Conservation (phyloP, 176 grass and related monocot species). For the Aegilops bicornis region DNA sequence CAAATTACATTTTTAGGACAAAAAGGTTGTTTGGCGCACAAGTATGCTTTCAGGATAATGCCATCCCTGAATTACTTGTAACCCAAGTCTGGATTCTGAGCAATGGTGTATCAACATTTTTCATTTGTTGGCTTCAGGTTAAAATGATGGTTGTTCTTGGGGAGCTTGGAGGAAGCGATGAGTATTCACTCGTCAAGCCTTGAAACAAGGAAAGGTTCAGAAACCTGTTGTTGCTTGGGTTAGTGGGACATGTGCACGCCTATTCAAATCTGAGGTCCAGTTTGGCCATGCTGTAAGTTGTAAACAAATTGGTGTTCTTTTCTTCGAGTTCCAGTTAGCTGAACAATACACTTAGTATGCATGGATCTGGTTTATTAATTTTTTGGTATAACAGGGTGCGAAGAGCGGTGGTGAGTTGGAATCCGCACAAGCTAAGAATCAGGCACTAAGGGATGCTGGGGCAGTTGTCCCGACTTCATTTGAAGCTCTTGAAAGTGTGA, state of each 20-base stretch:
- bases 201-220: constrained; percentile 95
- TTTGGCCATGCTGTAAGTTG: constrained; percentile 96
- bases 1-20: neutral
- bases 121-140: constrained; percentile 57
- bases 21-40: constrained; percentile 1
- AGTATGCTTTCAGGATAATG: constrained; percentile 1
- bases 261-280: constrained; percentile 99
- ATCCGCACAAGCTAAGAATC: constrained; percentile 96
- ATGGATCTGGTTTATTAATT: constrained; percentile 23
- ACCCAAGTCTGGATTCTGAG: neutral
- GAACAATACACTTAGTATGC: constrained; percentile 6
- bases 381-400: constrained; percentile 63
- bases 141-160: constrained; percentile 99
- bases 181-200: constrained; percentile 95
- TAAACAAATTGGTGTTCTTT: neutral
- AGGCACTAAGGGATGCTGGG: constrained; percentile 86
- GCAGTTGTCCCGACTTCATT: constrained; percentile 96
- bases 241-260: constrained; percentile 85
- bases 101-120: constrained; percentile 21
- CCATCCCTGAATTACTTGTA: constrained; percentile 10
- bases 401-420: constrained; percentile 98
- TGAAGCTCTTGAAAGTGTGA: constrained; percentile 86
- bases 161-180: constrained; percentile 91
- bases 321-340: constrained; percentile 6
- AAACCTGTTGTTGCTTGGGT: constrained; percentile 99